phyloP scores from a whole-genome alignment of 2,329 filamentous ascomycete genomes.

The Stachybotrys echinatus region DNA sequence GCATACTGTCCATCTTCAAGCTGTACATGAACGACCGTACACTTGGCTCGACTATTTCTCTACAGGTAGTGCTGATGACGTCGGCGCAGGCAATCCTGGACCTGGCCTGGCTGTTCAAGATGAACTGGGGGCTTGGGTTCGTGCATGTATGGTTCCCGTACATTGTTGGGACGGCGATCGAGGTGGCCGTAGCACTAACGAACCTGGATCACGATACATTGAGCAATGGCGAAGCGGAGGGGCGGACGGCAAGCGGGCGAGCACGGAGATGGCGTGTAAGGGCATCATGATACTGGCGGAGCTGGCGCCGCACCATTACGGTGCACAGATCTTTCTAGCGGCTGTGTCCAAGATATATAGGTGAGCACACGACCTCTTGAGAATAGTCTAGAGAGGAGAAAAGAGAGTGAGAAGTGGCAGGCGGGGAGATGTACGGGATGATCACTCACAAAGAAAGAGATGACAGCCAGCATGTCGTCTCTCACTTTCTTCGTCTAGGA shows the following conservation, averaged over 20 bases:
- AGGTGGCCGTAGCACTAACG: conserved; percentile 1
- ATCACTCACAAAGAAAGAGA: too few species aligned
- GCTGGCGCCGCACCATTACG: conserved; percentile 1
- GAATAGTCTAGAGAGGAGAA: too few species aligned
- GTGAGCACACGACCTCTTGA: too few species aligned
- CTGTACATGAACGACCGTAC: conserved; percentile 1
- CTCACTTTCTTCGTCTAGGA: too few species aligned
- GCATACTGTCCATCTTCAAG: neutral
- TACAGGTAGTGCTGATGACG: neutral
- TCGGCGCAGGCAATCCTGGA: neutral
- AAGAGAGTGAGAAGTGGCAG: too few species aligned
- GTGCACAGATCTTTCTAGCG: neutral
- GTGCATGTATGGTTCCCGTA: neutral
- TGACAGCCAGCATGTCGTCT: too few species aligned
- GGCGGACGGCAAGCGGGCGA: neutral
- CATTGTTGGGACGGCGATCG: neutral
- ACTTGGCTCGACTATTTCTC: neutral
- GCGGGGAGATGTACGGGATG: too few species aligned
- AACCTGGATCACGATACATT: neutral
- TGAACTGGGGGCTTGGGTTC: conserved; percentile 1
- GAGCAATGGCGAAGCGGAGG: neutral
- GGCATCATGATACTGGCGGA: conserved; percentile 1
- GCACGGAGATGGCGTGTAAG: conserved; percentile 1
- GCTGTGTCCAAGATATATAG: neutral
- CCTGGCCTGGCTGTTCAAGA: conserved; percentile 1